A percentile compares a stretch with the other conserved stretches of the same genome.
phyloP scores from a whole-genome alignment of 2,329 filamentous ascomycete species.

The Neodidymelliopsis sp. region DNA sequence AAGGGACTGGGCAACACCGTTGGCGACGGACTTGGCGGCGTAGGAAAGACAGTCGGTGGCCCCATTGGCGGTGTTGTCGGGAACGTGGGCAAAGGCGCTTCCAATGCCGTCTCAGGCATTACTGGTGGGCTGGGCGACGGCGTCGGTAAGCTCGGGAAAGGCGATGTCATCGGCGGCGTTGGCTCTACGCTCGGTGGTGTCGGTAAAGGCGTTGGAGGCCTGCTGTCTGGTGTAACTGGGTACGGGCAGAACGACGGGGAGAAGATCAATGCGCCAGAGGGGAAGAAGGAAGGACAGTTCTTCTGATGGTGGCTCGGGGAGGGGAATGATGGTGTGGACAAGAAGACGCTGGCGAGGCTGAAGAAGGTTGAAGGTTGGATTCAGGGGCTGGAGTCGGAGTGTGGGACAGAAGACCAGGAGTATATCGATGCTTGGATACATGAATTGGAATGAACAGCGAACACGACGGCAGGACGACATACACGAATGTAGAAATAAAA shows the following conservation, averaged over 20 bases:
- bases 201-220: slow-evolving; percentile 45
- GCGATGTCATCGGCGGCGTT: slow-evolving; percentile 54
- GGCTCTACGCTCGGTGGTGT: slow-evolving; percentile 54
- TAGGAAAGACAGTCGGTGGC: slow-evolving; percentile 47
- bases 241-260: slow-evolving; percentile 34
- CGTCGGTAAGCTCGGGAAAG: slow-evolving; percentile 54
- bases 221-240: slow-evolving; percentile 44
- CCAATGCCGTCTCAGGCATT: slow-evolving; percentile 51
- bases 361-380: slow-evolving; percentile 15
- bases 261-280: slow-evolving; percentile 14
- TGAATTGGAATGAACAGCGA: slow-evolving; percentile 11
- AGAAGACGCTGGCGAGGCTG: slow-evolving; percentile 7
- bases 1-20: slow-evolving; percentile 47
- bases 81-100: slow-evolving; percentile 53
- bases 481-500: too few relatives aligned
- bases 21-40: slow-evolving; percentile 49
- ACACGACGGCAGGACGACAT: too few relatives aligned
- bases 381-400: slow-evolving; percentile 10
- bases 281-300: slow-evolving; percentile 22
- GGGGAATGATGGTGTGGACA: slow-evolving; percentile 11
- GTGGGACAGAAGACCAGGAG: slow-evolving; percentile 15
- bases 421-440: slow-evolving; percentile 19
- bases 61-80: slow-evolving; percentile 53
- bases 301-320: slow-evolving; percentile 21
- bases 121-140: slow-evolving; percentile 55